Evolutionary conservation across 2,329 filamentous ascomycete species (phyloP), one percentile per base, ranked within the genome.

Genomic region (Lasiodiplodia theobromae): DNA sequence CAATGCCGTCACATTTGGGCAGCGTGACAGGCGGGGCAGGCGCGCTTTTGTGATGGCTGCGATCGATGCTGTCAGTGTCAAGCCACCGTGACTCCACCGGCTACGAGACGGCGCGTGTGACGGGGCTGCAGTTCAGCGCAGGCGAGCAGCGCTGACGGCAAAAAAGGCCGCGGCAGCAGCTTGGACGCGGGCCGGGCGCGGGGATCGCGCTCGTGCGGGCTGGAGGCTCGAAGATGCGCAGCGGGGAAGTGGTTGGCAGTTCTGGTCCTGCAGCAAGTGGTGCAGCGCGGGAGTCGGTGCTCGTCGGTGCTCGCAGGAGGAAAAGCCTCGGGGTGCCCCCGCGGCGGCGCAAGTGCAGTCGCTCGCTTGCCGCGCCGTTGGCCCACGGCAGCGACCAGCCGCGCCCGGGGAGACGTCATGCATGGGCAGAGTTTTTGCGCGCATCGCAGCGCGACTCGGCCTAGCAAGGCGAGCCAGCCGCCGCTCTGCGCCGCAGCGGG

Each of bases 341-440:
- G 44, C 44, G 54, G 54, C 37, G 54, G 56, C 58, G 38, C 16
- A 28, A 34, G 58, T 40, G 37, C 56, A n/a, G n/a, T 52, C 47
- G 60, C 47, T 64, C 60, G 60, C 60, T 64, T 64, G 51, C 60
- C 60, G 60, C 44, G 60, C 60, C 47, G 60, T 52, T 64, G 60
- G 47, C 60, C 25, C n/a, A 49, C 18, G 40, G 60, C 57, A 23
- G 34, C 37, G 37, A 23, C 57, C 23, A 65, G 62, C 64, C 64
- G 54, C 38, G 31, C 31, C 31, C 31, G 44, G 56, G n/a, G 53
- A 67, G 56, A 67, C 65, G 65, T 67, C 65, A 67, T 67, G 47
- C 65, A 67, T 57, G 63, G 52, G 65, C 54, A 67, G 65, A 67
- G 40, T 67, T 67, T 65, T 67, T 56, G 37, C 38, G 57, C 57